These are phyloP conservation scores for Tetracentron sinense DNA, from an alignment of 164 flowering plant species.

Conservation along the genomic window DNA sequence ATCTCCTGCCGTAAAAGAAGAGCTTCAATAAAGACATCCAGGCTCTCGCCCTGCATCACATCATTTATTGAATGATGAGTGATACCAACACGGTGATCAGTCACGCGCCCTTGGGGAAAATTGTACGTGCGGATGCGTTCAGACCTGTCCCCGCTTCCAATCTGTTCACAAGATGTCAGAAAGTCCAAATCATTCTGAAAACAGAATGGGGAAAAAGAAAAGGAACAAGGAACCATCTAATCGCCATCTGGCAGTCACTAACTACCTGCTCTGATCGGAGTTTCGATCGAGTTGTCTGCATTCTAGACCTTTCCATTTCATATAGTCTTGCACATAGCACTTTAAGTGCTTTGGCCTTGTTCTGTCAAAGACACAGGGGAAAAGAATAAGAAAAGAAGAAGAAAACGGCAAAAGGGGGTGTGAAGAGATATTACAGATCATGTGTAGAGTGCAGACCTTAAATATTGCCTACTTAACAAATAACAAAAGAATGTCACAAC, in stretches of 20 bases:
- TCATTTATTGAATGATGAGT: slow-evolving; percentile 73
- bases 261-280: slow-evolving; percentile 88
- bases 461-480: too few species aligned
- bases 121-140: slow-evolving; percentile 95
- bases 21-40: slow-evolving; percentile 76
- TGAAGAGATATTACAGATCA: background rate
- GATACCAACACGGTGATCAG: slow-evolving; percentile 91
- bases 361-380: slow-evolving; percentile 34
- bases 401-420: background rate
- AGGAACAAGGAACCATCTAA: background rate
- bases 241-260: background rate
- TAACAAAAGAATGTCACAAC: too few species aligned
- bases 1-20: slow-evolving; percentile 87
- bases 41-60: slow-evolving; percentile 74
- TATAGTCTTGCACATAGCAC: slow-evolving; percentile 83
- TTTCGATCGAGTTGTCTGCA: slow-evolving; percentile 57
- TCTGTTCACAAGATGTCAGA: slow-evolving; percentile 39
- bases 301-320: slow-evolving; percentile 75
- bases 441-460: too few species aligned
- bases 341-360: slow-evolving; percentile 92
- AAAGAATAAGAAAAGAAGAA: background rate
- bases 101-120: slow-evolving; percentile 97
- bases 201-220: background rate
- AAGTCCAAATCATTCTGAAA: background rate
- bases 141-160: slow-evolving; percentile 98